Evolutionary conservation across 441 rosid species (phyloP).

Genomic region (Gossypium armourianum): DNA sequence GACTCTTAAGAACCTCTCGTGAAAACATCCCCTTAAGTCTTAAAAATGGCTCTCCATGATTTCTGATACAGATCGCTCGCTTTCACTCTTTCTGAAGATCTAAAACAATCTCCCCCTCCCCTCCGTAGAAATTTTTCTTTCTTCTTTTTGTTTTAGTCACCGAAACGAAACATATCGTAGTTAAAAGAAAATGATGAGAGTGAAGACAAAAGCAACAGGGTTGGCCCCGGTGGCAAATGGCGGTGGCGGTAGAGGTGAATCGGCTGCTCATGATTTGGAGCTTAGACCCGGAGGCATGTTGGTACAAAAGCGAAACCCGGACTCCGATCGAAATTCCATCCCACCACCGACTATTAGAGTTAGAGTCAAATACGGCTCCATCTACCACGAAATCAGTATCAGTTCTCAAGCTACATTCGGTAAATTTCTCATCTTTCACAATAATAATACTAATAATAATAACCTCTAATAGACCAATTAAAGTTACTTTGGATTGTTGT

Average conservation of each 20-base stretch:
- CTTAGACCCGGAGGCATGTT: slow-evolving; percentile 93
- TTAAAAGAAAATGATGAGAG: slow-evolving; percentile 50
- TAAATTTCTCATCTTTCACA: slow-evolving; percentile 17
- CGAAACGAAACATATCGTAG: background rate
- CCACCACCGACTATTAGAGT: slow-evolving; percentile 83
- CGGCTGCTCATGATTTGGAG: slow-evolving; percentile 64
- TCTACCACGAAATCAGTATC: slow-evolving; percentile 65
- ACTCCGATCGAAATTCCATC: slow-evolving; percentile 46
- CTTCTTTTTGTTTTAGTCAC: background rate
- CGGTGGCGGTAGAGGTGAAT: slow-evolving; percentile 28
- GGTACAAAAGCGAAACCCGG: slow-evolving; percentile 68
- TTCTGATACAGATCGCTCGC: slow-evolving; percentile 29
- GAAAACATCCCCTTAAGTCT: slow-evolving; percentile 18
- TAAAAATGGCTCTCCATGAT: slow-evolving; percentile 13
- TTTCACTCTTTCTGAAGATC: slow-evolving; percentile 26
- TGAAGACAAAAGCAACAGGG: slow-evolving; percentile 44
- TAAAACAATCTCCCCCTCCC: slow-evolving; percentile 11
- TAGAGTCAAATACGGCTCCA: slow-evolving; percentile 70
- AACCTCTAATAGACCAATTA: too few relatives aligned
- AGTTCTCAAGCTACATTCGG: slow-evolving; percentile 85
- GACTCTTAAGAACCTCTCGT: slow-evolving; percentile 11
- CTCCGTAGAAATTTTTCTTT: background rate
- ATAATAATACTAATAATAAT: background rate
- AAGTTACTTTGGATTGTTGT: background rate
- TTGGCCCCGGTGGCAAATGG: slow-evolving; percentile 30